Percentiles rank a stretch among this genome's conserved stretches.
These are phyloP conservation scores for Tolypocladium ophioglossoides DNA, from an alignment of 2,329 filamentous ascomycete genomes.

Conservation along the genomic window DNA sequence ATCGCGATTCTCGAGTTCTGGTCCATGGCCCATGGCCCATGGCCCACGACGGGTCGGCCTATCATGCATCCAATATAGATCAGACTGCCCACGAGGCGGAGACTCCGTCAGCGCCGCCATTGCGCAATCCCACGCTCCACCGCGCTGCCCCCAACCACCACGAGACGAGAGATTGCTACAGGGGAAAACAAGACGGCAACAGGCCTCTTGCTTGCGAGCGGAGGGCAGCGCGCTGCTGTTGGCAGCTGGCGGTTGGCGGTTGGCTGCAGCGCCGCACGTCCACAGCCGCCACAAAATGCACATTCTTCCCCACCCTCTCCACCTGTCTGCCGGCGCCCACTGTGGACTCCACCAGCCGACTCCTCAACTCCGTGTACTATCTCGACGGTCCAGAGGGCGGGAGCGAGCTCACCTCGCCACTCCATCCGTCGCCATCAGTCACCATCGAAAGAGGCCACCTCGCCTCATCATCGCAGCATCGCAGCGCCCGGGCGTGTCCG, in stretches of 20 bases:
- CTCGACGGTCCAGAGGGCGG: background rate
- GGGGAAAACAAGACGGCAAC: background rate
- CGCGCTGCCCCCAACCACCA: too few relatives aligned
- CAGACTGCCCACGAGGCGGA: too few relatives aligned
- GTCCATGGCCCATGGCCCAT: too few relatives aligned
- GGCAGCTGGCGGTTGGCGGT: background rate
- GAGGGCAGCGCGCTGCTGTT: background rate
- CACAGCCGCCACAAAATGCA: slow-evolving; percentile 1
- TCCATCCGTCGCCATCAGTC: background rate
- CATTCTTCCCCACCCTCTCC: background rate
- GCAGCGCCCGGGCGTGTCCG: background rate
- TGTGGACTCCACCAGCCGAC: background rate
- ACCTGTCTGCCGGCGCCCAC: background rate
- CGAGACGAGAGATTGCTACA: background rate
- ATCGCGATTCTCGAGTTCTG: background rate
- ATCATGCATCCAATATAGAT: too few relatives aligned
- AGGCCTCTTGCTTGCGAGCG: too few relatives aligned
- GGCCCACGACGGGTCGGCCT: too few relatives aligned
- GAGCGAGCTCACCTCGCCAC: background rate
- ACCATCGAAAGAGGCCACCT: background rate
- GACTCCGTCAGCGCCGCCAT: too few relatives aligned
- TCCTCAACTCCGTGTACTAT: background rate
- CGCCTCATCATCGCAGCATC: background rate
- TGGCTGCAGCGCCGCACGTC: background rate
- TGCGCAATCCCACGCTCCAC: too few relatives aligned